These are phyloP conservation scores for Rhynchospora pubera DNA, from an alignment of 176 grass and related monocot genomes.

Conservation along the genomic window DNA sequence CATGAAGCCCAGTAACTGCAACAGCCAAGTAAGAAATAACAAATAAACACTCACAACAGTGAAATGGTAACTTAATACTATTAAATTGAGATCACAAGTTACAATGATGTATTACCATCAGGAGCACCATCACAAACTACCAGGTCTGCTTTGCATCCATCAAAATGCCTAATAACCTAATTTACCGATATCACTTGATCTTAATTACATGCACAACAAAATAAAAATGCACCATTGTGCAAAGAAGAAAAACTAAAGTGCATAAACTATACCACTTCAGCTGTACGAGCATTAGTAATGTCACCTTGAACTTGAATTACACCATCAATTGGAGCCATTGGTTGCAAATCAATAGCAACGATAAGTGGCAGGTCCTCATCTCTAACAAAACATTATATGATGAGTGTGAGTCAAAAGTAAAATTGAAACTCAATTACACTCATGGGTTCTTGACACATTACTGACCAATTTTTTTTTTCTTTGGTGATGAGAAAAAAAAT, in stretches of 20 bases:
- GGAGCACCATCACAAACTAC: constrained; percentile 91
- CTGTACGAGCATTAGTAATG: constrained; percentile 93
- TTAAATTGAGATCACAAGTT: neutral
- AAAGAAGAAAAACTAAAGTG: neutral
- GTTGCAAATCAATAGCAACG: constrained; percentile 92
- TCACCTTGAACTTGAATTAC: constrained; percentile 96
- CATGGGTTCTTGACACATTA: neutral
- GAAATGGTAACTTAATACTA: constrained; percentile 13
- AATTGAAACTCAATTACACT: neutral
- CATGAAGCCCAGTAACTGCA: constrained; percentile 90
- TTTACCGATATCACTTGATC: neutral
- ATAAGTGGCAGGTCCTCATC: constrained; percentile 67
- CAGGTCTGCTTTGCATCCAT: constrained; percentile 92
- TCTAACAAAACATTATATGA: constrained; percentile 27
- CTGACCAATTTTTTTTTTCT: neutral
- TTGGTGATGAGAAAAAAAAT: neutral
- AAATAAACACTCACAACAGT: neutral
- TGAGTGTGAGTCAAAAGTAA: constrained; percentile 1
- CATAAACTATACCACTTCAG: constrained; percentile 59
- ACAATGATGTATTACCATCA: constrained; percentile 53
- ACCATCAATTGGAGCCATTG: constrained; percentile 85
- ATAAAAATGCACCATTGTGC: neutral
- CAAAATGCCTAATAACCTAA: constrained; percentile 88
- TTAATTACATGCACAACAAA: neutral
- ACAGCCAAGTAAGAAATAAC: constrained; percentile 19